Base-by-base conservation (phyloP, 2,329 filamentous ascomycete genomes). In the Neonectria neomacrospora region DNA sequence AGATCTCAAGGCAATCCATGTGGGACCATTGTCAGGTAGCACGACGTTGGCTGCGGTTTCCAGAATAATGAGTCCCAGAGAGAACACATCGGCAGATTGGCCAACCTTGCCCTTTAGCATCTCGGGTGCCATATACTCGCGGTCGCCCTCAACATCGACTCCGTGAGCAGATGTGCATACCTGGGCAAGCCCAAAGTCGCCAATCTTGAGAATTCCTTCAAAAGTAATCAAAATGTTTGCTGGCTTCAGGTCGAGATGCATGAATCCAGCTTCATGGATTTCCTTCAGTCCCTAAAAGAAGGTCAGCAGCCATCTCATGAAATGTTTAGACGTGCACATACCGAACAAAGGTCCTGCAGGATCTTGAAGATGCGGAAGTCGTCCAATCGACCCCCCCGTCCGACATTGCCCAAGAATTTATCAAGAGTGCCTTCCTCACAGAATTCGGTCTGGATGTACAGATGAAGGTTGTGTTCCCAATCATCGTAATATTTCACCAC, bases 331-430 rank as follows among this genome's bases (percentile, higher is more conserved):
- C 23, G 3, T n/a, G n/a, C 11, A 39, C 91, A 80, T 87, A 96
- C 93, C 83, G 91, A 82, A 73, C 90, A 87, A 63, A 97, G 80
- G 77, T 99, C 96, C 44, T 97, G 86, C 71, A 98, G 82, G 61
- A 98, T 95, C 82, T 99, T 99, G 93, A 96, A 99, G 78, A 98
- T 97, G 65, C 96, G 88, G 80, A 99, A 99, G 77, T 98, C 96
- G 78, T 99, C 96, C 68, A 99, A 81, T 71, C 95, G 88, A 50
- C 93, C 94, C 75, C 92, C 93, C 65, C 90, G 86, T 23, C 96
- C 96, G 64, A 93, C 88, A 61, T 91, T 88, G n/a, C 88, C 86
- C 30, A 99, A 84, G 75, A 98, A 99, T 16, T 89, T 86, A 75
- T 96, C 91, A 45, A 99, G 82, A 64, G 93, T 97, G 16, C 96